Evolutionary conservation across 768 basidiomycete genomes (phyloP), one percentile per base, ranked within the genome.

Genomic region (Lyophyllum shimeji): DNA sequence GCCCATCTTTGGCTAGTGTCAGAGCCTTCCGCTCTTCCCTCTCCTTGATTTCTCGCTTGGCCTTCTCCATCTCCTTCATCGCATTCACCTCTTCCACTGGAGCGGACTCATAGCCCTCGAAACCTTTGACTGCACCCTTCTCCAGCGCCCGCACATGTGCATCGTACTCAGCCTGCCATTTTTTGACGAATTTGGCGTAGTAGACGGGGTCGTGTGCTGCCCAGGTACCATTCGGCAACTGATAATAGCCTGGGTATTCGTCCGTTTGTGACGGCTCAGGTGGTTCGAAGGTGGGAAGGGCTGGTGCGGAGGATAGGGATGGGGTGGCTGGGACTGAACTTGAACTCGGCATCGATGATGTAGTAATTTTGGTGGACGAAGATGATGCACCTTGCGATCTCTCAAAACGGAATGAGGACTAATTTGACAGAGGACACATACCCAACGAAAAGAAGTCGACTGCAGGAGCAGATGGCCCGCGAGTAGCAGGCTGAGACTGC

Each of bases 221-320:
- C 85, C 92, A 95, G 31, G 79, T 70, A 17, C 93, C 93, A 7
- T 89, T 87, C 0, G 93, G 90, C 18, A 89, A 78, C 52, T 87
- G 85, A 62, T 94, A 93, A 73, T 94, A 95, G 6, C 93, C 93
- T 0, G 93, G 93, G 68, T 93, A 92, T 15, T 83, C 82, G 65
- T 94, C 93, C 7, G 76, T 76, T 3, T 82, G 81, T 6, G 85
- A 87, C 1, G 93, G 92, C 50, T 86, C 84, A 0, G 90, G 92
- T 0, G 86, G 83, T 40, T 81, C 75, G 60, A 86, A 92, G 43
- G 82, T 83, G 5, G 86, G 80, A 11, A 93, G 67, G 13, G 68
- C 69, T 4, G 91, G 91, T 0, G 92, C 91, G 21, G 91, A 83
- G 20, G 87, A 87, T 13, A 83, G 46, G 6, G 76, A 44, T 17